These are phyloP conservation scores for Cyclotella cryptica DNA, from an alignment of 108 stramenopile species.

Conservation along the genomic window DNA sequence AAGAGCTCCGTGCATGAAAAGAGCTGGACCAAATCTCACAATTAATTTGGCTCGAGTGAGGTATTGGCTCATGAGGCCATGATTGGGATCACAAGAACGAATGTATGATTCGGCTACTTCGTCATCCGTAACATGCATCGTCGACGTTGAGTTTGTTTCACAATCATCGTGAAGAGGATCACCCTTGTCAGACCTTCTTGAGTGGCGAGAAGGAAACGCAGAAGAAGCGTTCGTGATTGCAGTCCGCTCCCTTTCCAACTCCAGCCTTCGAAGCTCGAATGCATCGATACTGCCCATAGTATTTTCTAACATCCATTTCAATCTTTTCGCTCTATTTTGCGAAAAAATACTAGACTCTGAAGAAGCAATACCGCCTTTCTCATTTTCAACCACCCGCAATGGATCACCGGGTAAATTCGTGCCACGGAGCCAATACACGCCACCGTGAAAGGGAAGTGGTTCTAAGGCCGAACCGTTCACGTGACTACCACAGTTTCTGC, in stretches of 20 bases:
- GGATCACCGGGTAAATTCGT: slow-evolving; percentile 63
- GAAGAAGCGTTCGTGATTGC: slow-evolving; percentile 24
- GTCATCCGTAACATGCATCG: slow-evolving; percentile 48
- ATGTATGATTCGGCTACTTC: slow-evolving; percentile 81
- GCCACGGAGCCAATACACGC: slow-evolving; percentile 75
- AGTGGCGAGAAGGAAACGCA: slow-evolving; percentile 3
- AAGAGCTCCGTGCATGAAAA: slow-evolving; percentile 85
- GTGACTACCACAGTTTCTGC: no score
- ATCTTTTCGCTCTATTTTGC: slow-evolving; percentile 57
- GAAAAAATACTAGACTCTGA: slow-evolving; percentile 6
- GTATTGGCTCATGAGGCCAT: slow-evolving; percentile 79
- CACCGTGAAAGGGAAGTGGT: slow-evolving; percentile 61
- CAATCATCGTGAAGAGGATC: background rate
- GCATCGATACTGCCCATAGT: slow-evolving; percentile 89
- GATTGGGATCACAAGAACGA: slow-evolving; percentile 64
- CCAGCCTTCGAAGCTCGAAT: slow-evolving; percentile 73
- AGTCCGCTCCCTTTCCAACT: slow-evolving; percentile 59
- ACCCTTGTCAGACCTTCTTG: no score
- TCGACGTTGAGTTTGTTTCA: slow-evolving; percentile 2
- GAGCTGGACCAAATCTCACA: slow-evolving; percentile 56
- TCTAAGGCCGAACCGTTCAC: background rate
- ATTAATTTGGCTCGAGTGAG: slow-evolving; percentile 64
- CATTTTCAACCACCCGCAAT: background rate
- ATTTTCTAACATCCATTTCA: slow-evolving; percentile 76
- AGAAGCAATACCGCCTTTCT: background rate